Conservation (phyloP, 2,329 filamentous ascomycete species). For the Pseudogymnoascus sp. region DNA sequence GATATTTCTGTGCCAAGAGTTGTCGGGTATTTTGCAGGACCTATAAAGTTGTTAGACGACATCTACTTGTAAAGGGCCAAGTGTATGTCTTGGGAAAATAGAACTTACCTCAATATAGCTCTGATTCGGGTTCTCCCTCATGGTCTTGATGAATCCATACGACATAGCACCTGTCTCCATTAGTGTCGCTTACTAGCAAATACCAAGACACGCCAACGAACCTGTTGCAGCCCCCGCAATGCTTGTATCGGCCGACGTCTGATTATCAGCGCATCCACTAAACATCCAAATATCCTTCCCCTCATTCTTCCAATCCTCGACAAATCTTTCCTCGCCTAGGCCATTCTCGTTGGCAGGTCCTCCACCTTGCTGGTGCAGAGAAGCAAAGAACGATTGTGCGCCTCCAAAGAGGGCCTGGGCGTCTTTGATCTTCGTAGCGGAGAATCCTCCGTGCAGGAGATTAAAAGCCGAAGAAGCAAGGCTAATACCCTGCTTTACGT, state of each 20-base stretch:
- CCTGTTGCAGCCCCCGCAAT: constrained; percentile 27
- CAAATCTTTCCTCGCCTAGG: constrained; percentile 36
- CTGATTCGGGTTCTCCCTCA: constrained; percentile 27
- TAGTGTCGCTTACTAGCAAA: not conserved
- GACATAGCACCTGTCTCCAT: constrained; percentile 32
- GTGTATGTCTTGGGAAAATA: not conserved
- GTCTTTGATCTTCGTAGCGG: constrained; percentile 35
- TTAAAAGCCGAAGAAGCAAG: constrained; percentile 41
- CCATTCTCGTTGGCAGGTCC: constrained; percentile 36
- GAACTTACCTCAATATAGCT: constrained; percentile 28
- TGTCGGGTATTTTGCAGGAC: constrained; percentile 24
- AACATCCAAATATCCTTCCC: constrained; percentile 36
- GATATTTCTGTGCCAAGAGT: constrained; percentile 14
- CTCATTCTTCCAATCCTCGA: constrained; percentile 33
- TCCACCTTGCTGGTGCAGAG: constrained; percentile 36
- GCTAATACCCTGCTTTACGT: constrained; percentile 41
- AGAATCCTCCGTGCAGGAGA: constrained; percentile 42
- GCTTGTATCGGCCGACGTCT: constrained; percentile 32
- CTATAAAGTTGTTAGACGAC: constrained; percentile 11
- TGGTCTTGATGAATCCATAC: constrained; percentile 29
- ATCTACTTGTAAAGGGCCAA: not conserved
- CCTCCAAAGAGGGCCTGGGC: constrained; percentile 42
- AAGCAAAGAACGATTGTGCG: constrained; percentile 43
- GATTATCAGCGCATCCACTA: constrained; percentile 32
- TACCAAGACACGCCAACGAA: not conserved